phyloP scores from a whole-genome alignment of 2,329 filamentous ascomycete genomes.

The Penicillium sclerotiorum region DNA sequence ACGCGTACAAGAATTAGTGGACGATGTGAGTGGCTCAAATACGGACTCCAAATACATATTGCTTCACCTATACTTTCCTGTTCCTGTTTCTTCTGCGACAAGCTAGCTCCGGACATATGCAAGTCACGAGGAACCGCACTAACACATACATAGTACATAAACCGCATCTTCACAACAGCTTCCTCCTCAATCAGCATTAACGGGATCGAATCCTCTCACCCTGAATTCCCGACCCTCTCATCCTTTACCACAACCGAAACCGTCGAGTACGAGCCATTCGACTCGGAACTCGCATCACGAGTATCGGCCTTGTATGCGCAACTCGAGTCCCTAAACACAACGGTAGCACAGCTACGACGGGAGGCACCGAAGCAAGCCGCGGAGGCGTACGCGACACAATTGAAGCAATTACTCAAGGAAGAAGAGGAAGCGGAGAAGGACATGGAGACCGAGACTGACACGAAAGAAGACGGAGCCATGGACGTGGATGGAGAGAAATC shows the following conservation, averaged over 20 bases:
- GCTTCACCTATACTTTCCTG: too few species aligned
- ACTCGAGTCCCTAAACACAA: constrained; percentile 50
- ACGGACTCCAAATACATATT: not conserved
- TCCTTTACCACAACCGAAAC: constrained; percentile 44
- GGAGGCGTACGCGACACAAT: constrained; percentile 37
- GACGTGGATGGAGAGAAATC: constrained; percentile 7
- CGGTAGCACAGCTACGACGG: constrained; percentile 49
- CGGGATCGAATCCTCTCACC: constrained; percentile 45
- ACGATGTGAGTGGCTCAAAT: constrained; percentile 33
- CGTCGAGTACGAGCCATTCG: constrained; percentile 52
- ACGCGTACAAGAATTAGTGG: constrained; percentile 45
- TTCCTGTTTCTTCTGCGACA: too few species aligned
- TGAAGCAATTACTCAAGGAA: constrained; percentile 38
- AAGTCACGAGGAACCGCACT: too few species aligned
- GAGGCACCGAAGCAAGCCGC: constrained; percentile 48
- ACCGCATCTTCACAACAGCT: constrained; percentile 47
- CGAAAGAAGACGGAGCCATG: constrained; percentile 4
- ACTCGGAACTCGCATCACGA: constrained; percentile 45
- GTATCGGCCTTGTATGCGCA: constrained; percentile 51
- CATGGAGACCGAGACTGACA: constrained; percentile 18
- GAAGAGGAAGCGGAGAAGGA: constrained; percentile 52
- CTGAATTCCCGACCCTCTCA: constrained; percentile 35
- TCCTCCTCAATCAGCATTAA: constrained; percentile 52
- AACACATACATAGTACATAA: constrained; percentile 42
- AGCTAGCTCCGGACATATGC: too few species aligned